Evolutionary conservation across 208 protist genomes (phyloP).

Genomic region (Trypanosoma congolense): DNA sequence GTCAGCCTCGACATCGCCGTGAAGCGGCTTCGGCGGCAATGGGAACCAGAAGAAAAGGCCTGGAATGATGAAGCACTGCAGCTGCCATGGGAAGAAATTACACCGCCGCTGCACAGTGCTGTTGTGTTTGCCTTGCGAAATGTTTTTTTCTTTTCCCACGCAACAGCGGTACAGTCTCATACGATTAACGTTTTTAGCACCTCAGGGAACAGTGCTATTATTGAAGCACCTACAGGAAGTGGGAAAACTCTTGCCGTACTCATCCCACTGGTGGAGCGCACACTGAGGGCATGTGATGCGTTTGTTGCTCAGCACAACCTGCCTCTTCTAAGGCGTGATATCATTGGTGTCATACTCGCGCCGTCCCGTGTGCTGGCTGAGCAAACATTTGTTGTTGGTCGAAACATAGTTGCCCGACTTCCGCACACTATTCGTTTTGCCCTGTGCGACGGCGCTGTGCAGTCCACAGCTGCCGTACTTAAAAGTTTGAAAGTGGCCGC

Average conservation of each 20-base stretch:
- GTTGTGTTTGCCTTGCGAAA: conserved; percentile 82
- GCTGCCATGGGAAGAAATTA: conserved; percentile 78
- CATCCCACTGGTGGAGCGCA: conserved; percentile 81
- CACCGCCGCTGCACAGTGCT: conserved; percentile 56
- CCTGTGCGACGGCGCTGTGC: conserved; percentile 71
- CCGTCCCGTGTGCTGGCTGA: conserved; percentile 80
- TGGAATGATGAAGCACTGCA: conserved; percentile 78
- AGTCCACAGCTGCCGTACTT: conserved; percentile 33
- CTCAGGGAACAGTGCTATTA: conserved; percentile 54
- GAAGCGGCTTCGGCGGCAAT: conserved; percentile 75
- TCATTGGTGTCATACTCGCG: conserved; percentile 73
- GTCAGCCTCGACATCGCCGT: conserved; percentile 31
- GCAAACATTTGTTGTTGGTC: conserved; percentile 82
- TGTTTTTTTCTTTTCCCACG: conserved; percentile 89
- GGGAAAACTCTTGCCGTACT: conserved; percentile 97
- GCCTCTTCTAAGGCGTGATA: conserved; percentile 58
- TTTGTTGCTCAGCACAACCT: conserved; percentile 34
- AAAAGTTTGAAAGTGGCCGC: conserved; percentile 36
- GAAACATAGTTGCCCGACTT: conserved; percentile 57
- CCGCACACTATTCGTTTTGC: conserved; percentile 71
- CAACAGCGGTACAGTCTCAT: conserved; percentile 83
- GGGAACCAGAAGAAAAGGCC: conserved; percentile 78
- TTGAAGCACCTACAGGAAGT: conserved; percentile 96
- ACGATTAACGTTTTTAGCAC: conserved; percentile 48
- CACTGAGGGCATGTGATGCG: conserved; percentile 47